phyloP scores from a whole-genome alignment of 179 eudicot genomes.

The Silene vulgaris region DNA sequence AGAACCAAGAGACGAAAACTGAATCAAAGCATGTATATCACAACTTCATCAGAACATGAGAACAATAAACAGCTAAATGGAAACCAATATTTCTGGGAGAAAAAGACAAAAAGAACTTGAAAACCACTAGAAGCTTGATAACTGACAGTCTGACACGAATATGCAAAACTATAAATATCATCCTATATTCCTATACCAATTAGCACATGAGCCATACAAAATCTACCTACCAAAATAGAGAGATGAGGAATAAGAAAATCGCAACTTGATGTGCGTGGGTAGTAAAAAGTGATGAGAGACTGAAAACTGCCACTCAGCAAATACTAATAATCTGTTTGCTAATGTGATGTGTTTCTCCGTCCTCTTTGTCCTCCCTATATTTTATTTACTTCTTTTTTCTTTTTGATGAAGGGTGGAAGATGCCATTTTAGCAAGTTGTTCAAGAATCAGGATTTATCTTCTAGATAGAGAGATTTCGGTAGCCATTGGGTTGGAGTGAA shows the following conservation, averaged over 20 bases:
- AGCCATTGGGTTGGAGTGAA: too few species aligned
- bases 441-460: too few species aligned
- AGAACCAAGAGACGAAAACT: conserved; percentile 98
- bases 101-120: too few species aligned
- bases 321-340: neutral
- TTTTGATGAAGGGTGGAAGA: too few species aligned
- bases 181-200: neutral
- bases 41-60: conserved; percentile 4
- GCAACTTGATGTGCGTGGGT: neutral
- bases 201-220: neutral
- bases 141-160: too few species aligned
- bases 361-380: too few species aligned
- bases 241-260: neutral
- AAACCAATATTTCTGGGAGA: too few species aligned
- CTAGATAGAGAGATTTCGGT: too few species aligned
- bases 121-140: neutral
- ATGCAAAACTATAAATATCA: too few species aligned
- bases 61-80: neutral
- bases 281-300: neutral
- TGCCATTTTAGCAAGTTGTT: too few species aligned
- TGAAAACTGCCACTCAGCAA: neutral
- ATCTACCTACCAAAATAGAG: neutral
- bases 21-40: conserved; percentile 22
- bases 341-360: neutral
- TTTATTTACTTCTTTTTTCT: too few species aligned